Percentiles rank a stretch among this genome's conserved stretches.
phyloP scores from a whole-genome alignment of 352 stramenopile genomes.

The Phytophthora europaea region DNA sequence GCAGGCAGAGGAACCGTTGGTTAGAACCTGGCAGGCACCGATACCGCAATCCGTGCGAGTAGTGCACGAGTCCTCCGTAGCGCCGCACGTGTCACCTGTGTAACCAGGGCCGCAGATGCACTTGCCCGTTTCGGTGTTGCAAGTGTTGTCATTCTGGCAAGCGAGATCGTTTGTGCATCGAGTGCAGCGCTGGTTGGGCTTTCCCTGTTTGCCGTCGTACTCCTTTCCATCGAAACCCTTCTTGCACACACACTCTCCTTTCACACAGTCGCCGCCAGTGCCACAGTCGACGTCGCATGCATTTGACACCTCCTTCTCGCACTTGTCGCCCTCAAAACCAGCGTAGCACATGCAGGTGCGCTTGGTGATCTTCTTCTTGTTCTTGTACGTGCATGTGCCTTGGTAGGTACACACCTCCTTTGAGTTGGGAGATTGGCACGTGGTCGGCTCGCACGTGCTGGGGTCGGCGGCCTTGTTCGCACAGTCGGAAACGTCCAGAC shows the following conservation, averaged over 20 bases:
- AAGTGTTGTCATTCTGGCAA: conserved; percentile 64
- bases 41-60: conserved; percentile 54
- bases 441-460: conserved; percentile 45
- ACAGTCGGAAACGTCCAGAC: conserved; percentile 69
- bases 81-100: conserved; percentile 60
- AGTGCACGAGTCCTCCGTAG: conserved; percentile 58
- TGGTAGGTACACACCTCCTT: conserved; percentile 74
- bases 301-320: conserved; percentile 52
- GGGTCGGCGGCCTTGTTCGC: conserved; percentile 63
- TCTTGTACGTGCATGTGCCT: conserved; percentile 80
- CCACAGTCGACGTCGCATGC: conserved; percentile 72
- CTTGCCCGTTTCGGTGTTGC: conserved; percentile 62
- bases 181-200: conserved; percentile 59
- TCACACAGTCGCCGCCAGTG: conserved; percentile 56
- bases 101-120: conserved; percentile 62
- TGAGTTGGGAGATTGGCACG: conserved; percentile 49
- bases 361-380: conserved; percentile 66
- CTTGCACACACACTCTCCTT: conserved; percentile 63
- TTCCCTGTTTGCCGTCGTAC: conserved; percentile 57
- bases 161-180: conserved; percentile 62
- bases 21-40: conserved; percentile 52
- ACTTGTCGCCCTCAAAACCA: conserved; percentile 60
- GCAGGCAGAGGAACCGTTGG: conserved; percentile 57
- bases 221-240: conserved; percentile 52
- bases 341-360: conserved; percentile 64